Conservation (phyloP, 352 stramenopile genomes). For the Pythium utonaiense region DNA sequence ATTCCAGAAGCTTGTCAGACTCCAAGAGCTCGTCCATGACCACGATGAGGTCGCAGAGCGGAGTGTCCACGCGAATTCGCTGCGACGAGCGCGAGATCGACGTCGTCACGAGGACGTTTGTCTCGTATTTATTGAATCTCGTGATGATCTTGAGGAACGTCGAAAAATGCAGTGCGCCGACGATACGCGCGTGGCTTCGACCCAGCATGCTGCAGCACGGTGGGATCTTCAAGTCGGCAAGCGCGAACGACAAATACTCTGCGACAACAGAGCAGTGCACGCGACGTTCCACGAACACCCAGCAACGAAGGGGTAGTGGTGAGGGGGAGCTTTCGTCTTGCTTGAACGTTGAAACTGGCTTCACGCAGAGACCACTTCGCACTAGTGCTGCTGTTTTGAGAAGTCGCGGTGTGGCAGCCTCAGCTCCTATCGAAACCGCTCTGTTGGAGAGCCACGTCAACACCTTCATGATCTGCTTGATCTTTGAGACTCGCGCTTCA, state of each 20-base stretch:
- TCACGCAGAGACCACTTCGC: conserved; percentile 36
- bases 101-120: conserved; percentile 75
- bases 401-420: conserved; percentile 46
- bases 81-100: conserved; percentile 59
- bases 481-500: conserved; percentile 28
- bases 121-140: conserved; percentile 50
- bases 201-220: conserved; percentile 76
- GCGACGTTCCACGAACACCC: conserved; percentile 75
- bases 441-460: conserved; percentile 41
- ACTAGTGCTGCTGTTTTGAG: conserved; percentile 53
- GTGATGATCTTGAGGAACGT: conserved; percentile 66
- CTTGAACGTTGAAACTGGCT: conserved; percentile 18
- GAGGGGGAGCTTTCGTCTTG: conserved; percentile 11
- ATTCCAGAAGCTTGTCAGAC: conserved; percentile 70
- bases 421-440: conserved; percentile 30
- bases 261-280: conserved; percentile 68
- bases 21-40: conserved; percentile 79
- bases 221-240: conserved; percentile 40
- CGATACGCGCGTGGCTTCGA: conserved; percentile 59
- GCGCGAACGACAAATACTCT: conserved; percentile 62
- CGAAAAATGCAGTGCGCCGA: conserved; percentile 52
- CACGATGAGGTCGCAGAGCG: conserved; percentile 62
- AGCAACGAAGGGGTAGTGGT: conserved; percentile 7
- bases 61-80: conserved; percentile 36
- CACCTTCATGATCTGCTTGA: conserved; percentile 56